A percentile compares a stretch with the other conserved stretches of the same genome.
phyloP scores from a whole-genome alignment of 2,329 filamentous ascomycete species.

The Ophiostoma tasmaniense region DNA sequence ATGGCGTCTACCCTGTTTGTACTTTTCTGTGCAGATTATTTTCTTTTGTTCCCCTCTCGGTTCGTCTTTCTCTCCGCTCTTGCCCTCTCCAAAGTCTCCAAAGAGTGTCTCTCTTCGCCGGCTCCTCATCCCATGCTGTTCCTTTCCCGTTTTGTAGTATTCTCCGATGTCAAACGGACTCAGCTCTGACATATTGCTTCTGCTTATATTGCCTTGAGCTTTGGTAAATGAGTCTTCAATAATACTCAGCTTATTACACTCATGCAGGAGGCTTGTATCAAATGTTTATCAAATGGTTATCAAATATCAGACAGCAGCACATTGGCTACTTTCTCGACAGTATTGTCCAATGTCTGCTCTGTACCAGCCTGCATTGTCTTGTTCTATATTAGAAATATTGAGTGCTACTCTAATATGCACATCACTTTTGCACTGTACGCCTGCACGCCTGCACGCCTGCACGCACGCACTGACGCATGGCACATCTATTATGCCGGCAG shows the following conservation, averaged over 20 bases:
- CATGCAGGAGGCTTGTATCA: too few species aligned
- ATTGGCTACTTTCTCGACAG: too few species aligned
- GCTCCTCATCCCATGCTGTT: too few species aligned
- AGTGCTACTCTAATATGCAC: background rate
- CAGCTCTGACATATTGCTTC: background rate
- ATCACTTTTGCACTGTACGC: background rate
- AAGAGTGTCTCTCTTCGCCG: too few species aligned
- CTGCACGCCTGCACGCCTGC: background rate
- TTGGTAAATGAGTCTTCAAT: too few species aligned
- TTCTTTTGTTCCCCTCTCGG: background rate
- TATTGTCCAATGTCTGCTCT: background rate
- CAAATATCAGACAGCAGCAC: too few species aligned
- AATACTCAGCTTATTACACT: too few species aligned
- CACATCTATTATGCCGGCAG: background rate
- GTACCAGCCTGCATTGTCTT: background rate
- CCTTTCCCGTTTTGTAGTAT: slow-evolving; percentile 2
- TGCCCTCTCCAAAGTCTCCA: background rate
- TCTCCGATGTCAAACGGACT: background rate
- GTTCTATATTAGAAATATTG: background rate
- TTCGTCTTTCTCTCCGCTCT: background rate
- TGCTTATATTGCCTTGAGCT: too few species aligned
- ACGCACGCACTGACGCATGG: background rate
- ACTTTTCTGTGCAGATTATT: too few species aligned
- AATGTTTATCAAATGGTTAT: too few species aligned
- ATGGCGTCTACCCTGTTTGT: background rate